These are phyloP conservation scores for Carex littledalei DNA, from an alignment of 176 grass and related monocot genomes.

Conservation along the genomic window DNA sequence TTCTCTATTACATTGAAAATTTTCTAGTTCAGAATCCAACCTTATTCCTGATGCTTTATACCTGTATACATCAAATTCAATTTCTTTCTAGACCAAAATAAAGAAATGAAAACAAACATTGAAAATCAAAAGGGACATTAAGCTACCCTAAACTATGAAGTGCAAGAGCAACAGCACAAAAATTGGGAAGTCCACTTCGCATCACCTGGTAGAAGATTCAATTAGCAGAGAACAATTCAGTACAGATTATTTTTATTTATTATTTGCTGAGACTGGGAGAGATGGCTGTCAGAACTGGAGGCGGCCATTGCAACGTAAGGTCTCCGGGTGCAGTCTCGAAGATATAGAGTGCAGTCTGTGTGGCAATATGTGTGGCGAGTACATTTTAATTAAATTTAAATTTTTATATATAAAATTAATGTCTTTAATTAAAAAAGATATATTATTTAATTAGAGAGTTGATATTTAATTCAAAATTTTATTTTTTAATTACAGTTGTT, in stretches of 20 bases:
- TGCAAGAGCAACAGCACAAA: constrained; percentile 95
- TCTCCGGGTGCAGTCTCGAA: no score
- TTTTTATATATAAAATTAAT: no score
- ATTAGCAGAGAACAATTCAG: constrained; percentile 17
- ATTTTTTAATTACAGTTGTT: no score
- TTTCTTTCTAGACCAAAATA: background rate
- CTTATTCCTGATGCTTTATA: constrained; percentile 95
- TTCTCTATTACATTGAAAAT: constrained; percentile 54
- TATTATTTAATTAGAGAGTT: no score
- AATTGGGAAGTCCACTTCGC: constrained; percentile 97
- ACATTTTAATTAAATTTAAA: no score
- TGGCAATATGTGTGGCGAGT: no score
- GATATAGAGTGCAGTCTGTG: no score
- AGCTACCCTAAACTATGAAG: constrained; percentile 87
- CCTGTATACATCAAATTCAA: constrained; percentile 33
- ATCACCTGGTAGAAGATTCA: constrained; percentile 59
- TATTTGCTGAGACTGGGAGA: no score
- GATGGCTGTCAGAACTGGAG: no score
- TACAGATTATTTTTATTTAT: background rate
- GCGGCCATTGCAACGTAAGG: no score
- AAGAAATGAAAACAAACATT: constrained; percentile 14
- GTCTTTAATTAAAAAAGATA: no score
- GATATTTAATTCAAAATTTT: no score
- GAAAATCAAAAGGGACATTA: background rate
- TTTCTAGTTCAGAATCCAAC: constrained; percentile 95